These are phyloP conservation scores for Pseudodiploospora longispora DNA, from an alignment of 2,329 filamentous ascomycete genomes.

Conservation along the genomic window DNA sequence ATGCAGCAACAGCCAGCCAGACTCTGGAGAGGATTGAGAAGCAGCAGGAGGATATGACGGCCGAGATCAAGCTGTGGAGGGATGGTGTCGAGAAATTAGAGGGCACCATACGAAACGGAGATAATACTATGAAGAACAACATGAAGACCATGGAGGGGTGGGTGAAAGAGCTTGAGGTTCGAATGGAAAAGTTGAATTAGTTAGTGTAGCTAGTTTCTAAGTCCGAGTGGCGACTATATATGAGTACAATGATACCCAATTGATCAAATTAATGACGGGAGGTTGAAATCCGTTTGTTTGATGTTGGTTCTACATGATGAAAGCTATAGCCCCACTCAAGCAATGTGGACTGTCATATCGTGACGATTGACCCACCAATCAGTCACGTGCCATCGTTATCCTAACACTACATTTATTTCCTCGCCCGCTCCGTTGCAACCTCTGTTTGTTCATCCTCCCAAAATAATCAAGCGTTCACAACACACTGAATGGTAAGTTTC, in stretches of 20 bases:
- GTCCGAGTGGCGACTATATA: background rate
- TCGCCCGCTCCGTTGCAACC: too few species aligned
- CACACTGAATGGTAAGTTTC: too few species aligned
- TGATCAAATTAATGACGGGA: slow-evolving; percentile 7
- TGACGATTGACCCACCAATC: too few species aligned
- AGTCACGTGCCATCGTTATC: too few species aligned
- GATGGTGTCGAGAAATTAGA: slow-evolving; percentile 75
- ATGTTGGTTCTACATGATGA: too few species aligned
- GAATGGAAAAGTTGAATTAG: slow-evolving; percentile 53
- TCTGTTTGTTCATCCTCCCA: too few species aligned
- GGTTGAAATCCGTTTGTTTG: too few species aligned
- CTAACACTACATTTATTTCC: too few species aligned
- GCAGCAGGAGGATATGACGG: slow-evolving; percentile 72
- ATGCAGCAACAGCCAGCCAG: slow-evolving; percentile 73
- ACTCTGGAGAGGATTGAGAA: slow-evolving; percentile 70
- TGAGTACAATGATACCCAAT: slow-evolving; percentile 22
- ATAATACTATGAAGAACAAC: slow-evolving; percentile 66
- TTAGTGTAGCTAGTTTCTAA: slow-evolving; percentile 4
- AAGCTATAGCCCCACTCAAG: too few species aligned
- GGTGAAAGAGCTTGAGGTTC: slow-evolving; percentile 79
- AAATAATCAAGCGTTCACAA: too few species aligned
- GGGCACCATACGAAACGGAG: slow-evolving; percentile 60
- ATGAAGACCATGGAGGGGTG: slow-evolving; percentile 78
- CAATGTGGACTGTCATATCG: too few species aligned
- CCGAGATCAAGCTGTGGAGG: slow-evolving; percentile 79